Conservation (phyloP, 1,139 yeast genomes). For the Pichia sp. region DNA sequence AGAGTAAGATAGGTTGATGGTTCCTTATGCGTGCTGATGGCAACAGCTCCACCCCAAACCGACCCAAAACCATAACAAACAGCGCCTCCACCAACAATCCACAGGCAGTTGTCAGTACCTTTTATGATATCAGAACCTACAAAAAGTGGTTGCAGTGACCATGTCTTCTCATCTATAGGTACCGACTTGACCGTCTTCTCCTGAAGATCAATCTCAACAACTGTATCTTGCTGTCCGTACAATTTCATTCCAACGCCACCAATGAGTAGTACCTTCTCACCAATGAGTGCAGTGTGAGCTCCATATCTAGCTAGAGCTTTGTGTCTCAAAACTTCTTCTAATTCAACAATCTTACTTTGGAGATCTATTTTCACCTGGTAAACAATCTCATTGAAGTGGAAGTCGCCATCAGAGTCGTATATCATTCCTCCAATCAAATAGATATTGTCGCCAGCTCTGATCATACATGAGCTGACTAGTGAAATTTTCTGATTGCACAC, state of each 20-base stretch:
- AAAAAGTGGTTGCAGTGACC: slow-evolving; percentile 45
- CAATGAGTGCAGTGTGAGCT: slow-evolving; percentile 29
- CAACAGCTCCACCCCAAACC: slow-evolving; percentile 39
- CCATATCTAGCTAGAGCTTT: slow-evolving; percentile 42
- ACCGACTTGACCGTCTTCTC: slow-evolving; percentile 23
- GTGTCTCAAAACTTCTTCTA: slow-evolving; percentile 10
- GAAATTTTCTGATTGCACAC: neutral
- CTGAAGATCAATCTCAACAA: slow-evolving; percentile 32
- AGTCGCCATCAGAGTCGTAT: slow-evolving; percentile 23
- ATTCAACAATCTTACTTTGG: neutral
- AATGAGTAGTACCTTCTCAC: slow-evolving; percentile 34
- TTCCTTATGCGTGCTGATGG: slow-evolving; percentile 1
- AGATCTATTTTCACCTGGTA: slow-evolving; percentile 29
- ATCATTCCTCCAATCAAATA: slow-evolving; percentile 50
- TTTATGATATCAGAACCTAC: slow-evolving; percentile 47
- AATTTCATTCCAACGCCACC: slow-evolving; percentile 52
- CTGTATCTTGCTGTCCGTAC: slow-evolving; percentile 32
- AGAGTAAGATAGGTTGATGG: too few relatives aligned
- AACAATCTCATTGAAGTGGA: slow-evolving; percentile 30
- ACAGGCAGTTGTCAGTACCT: slow-evolving; percentile 12
- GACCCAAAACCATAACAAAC: slow-evolving; percentile 84
- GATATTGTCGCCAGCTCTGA: slow-evolving; percentile 28
- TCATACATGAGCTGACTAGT: slow-evolving; percentile 3
- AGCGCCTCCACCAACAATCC: slow-evolving; percentile 65
- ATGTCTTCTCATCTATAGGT: slow-evolving; percentile 29